phyloP scores from a whole-genome alignment of 2,329 filamentous ascomycete genomes.

The Colletotrichum nymphaeae region DNA sequence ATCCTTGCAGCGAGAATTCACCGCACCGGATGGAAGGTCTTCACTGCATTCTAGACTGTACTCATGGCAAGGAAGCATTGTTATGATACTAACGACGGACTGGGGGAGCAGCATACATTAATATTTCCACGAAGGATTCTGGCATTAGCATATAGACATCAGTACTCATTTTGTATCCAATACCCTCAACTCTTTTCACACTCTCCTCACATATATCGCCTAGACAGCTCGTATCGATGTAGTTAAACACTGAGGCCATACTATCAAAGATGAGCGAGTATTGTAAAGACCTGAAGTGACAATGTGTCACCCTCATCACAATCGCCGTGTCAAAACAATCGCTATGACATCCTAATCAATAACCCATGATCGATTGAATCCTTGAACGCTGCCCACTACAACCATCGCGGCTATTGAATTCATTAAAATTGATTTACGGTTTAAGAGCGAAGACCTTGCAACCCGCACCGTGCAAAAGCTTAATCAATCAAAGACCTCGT shows the following conservation, averaged over 20 bases:
- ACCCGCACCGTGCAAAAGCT: no score
- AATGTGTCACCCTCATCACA: no score
- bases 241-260: no score
- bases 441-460: neutral
- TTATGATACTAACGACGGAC: neutral
- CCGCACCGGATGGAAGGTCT: slow-evolving; percentile 41
- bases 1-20: slow-evolving; percentile 40
- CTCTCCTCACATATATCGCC: neutral
- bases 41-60: slow-evolving; percentile 40
- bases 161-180: neutral
- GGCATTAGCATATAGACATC: slow-evolving; percentile 3
- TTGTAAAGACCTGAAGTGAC: no score
- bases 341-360: neutral
- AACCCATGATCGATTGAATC: no score
- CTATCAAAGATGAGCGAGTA: no score
- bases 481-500: neutral
- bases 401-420: neutral
- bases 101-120: neutral
- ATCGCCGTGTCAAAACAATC: neutral
- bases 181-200: neutral
- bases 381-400: neutral
- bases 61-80: neutral
- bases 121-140: neutral
- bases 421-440: neutral
- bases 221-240: no score